phyloP scores from a whole-genome alignment of 495 filamentous ascomycete genomes.

The Hypoxylon perforatum region DNA sequence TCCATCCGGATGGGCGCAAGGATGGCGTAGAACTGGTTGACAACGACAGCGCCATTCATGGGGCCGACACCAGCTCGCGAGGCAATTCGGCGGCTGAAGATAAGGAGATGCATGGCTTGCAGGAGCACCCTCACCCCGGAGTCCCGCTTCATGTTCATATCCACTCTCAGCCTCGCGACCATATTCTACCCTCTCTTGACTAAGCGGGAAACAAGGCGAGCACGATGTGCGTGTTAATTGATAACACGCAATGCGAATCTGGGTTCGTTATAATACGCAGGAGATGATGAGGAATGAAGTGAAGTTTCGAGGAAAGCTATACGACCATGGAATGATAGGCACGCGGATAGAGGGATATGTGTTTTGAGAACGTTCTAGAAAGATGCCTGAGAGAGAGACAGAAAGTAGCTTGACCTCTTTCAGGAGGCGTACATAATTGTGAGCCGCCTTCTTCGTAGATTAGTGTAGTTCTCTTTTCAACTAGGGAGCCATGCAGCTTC shows the following conservation, averaged over 20 bases:
- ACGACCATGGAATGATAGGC: not conserved
- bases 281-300: slow-evolving; percentile 9
- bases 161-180: slow-evolving; percentile 20
- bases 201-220: slow-evolving; percentile 7
- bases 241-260: slow-evolving; percentile 4
- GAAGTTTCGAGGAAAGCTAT: slow-evolving; percentile 6
- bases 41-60: slow-evolving; percentile 45
- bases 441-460: slow-evolving; percentile 11
- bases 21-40: slow-evolving; percentile 46
- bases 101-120: slow-evolving; percentile 30
- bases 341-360: not conserved
- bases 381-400: slow-evolving; percentile 21
- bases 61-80: slow-evolving; percentile 41
- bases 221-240: not conserved
- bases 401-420: not conserved
- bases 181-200: slow-evolving; percentile 43
- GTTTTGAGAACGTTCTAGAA: slow-evolving; percentile 19
- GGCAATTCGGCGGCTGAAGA: slow-evolving; percentile 43
- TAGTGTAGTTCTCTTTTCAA: slow-evolving; percentile 20
- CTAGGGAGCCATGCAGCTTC: not conserved
- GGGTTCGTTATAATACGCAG: not conserved
- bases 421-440: slow-evolving; percentile 19
- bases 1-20: slow-evolving; percentile 32
- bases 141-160: not conserved
- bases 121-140: not conserved